Percentiles rank a stretch among this genome's conserved stretches.
Evolutionary conservation across 495 filamentous ascomycete species (phyloP).

Genomic region (Diplogelasinospora grovesii): DNA sequence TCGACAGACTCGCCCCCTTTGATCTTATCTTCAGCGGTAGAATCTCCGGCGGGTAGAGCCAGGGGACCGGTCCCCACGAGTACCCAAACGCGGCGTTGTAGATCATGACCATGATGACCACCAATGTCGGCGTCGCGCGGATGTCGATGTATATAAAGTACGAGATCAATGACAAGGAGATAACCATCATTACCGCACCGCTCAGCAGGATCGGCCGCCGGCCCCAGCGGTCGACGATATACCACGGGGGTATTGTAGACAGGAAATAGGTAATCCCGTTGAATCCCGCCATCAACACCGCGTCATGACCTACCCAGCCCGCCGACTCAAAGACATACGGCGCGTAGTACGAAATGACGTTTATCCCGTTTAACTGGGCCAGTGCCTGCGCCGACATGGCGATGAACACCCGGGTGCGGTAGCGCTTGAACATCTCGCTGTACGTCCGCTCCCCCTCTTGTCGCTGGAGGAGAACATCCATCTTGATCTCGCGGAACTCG

Average conservation of each 20-base stretch:
- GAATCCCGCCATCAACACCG: constrained; percentile 95
- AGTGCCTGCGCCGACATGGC: constrained; percentile 97
- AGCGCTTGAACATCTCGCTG: constrained; percentile 88
- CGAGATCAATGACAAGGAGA: constrained; percentile 86
- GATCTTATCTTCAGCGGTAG: constrained; percentile 93
- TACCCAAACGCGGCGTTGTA: constrained; percentile 98
- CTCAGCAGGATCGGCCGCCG: constrained; percentile 84
- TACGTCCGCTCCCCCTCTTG: constrained; percentile 94
- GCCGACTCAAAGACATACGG: constrained; percentile 94
- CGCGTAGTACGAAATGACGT: constrained; percentile 98
- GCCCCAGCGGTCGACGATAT: constrained; percentile 89
- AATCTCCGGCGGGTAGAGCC: constrained; percentile 97
- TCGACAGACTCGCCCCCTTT: constrained; percentile 95
- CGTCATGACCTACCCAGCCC: constrained; percentile 82
- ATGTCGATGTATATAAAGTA: constrained; percentile 93
- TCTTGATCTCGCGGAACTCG: constrained; percentile 97
- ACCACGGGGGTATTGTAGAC: constrained; percentile 94
- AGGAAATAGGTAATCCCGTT: constrained; percentile 88
- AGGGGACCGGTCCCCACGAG: constrained; percentile 98
- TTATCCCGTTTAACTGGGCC: constrained; percentile 96
- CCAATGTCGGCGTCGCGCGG: constrained; percentile 65
- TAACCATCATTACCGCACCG: constrained; percentile 83
- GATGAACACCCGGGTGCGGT: constrained; percentile 88
- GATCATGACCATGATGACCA: constrained; percentile 93
- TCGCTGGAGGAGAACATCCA: constrained; percentile 86